Percentiles rank a stretch among this genome's conserved stretches.
Evolutionary conservation across 176 grass and related monocot species (phyloP).

Genomic region (Cymbopogon citratus): DNA sequence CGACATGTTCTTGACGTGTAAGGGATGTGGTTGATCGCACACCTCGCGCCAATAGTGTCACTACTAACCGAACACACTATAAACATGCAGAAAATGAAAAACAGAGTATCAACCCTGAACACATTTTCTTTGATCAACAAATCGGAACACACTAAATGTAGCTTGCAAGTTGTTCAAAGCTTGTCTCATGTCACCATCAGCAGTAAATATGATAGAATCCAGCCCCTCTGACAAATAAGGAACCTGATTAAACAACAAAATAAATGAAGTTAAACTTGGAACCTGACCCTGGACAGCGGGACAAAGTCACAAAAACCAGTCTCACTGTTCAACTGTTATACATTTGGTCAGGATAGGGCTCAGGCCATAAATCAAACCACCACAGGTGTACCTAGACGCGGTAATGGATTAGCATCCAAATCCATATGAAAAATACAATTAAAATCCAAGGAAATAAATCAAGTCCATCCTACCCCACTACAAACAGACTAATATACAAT

Average conservation of each 20-base stretch:
- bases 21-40: slow-evolving; percentile 90
- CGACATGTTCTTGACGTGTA: slow-evolving; percentile 89
- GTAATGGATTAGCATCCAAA: neutral
- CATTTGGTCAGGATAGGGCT: no score
- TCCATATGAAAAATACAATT: neutral
- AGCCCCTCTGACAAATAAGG: slow-evolving; percentile 86
- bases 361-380: neutral
- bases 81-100: neutral
- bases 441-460: neutral
- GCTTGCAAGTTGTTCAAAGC: slow-evolving; percentile 96
- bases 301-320: no score
- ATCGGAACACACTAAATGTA: slow-evolving; percentile 80
- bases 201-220: slow-evolving; percentile 79
- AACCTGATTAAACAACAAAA: slow-evolving; percentile 49
- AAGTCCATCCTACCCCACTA: neutral
- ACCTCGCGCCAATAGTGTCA: slow-evolving; percentile 38
- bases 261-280: neutral
- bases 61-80: neutral
- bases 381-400: neutral
- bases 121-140: slow-evolving; percentile 96
- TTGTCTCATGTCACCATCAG: slow-evolving; percentile 97
- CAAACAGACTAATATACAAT: no score
- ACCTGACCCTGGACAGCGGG: neutral
- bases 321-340: no score
- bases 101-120: slow-evolving; percentile 53